Base-by-base conservation (phyloP, 495 filamentous ascomycete genomes). In the Penicillium dipodomyicola region DNA sequence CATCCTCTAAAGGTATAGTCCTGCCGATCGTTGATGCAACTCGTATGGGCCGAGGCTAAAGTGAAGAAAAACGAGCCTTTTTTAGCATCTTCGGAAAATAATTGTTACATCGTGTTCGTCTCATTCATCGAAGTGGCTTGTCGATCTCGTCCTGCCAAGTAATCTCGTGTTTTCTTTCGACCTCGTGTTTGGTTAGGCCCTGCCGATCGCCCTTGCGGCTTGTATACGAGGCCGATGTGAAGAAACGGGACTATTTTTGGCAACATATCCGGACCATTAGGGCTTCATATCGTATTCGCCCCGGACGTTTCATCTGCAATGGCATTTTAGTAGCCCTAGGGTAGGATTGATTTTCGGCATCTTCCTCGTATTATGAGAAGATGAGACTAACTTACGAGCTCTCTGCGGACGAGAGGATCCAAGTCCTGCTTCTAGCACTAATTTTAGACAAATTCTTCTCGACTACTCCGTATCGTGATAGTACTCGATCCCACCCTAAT, bases 171-270 rank as follows among this genome's bases (percentile, higher is more conserved):
- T 50, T 54, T 54, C 29, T 37, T 55, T 19, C 8, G 47, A 5
- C 30, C 22, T 47, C 25, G 4, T 55, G 39, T 23, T 15, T 25
- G 20, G 27, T 49, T 54, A 50, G 39, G 23, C 39, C 52, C 57
- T 55, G 57, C 19, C 57, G 52, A 59, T 59, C 52, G 37, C 45
- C 11, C n/a, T 35, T 46, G 52, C 20, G 40, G 45, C 39, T 33
- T 11, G 30, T 33, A 33, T 49, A 49, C 1, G 20, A 45, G 42
- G 20, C 42, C 20, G 9, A 45, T 14, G 15, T 47, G 25, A 29
- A 47, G 44, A 50, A 59, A 50, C 39, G 27, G 40, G 35, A 50
- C 57, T 59, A 59, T 55, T 55, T 59, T 55, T 59, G 40, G 57
- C 20, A 50, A 17, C 39, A 4, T 29, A 44, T 45, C 44, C n/a